A percentile compares a stretch with the other conserved stretches of the same genome.
Conservation (phyloP, 2,329 filamentous ascomycete species). For the Boeremia lycopersici region DNA sequence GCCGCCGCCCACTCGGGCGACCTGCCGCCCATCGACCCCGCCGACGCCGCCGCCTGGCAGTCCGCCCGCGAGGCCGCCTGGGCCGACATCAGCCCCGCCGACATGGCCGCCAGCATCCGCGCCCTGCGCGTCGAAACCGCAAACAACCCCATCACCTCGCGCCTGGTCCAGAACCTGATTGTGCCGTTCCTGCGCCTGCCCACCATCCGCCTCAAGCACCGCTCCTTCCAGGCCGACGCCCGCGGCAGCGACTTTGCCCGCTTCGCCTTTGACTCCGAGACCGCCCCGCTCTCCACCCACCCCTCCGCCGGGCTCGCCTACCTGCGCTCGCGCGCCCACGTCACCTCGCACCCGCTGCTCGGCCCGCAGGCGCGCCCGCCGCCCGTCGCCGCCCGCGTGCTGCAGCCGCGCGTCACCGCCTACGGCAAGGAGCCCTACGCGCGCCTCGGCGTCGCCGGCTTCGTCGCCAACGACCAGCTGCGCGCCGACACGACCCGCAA, state of each 20-base stretch:
- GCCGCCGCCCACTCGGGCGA: conserved; percentile 23
- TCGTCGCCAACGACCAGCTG: conserved; percentile 49
- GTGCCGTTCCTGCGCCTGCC: conserved; percentile 63
- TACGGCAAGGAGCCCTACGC: conserved; percentile 34
- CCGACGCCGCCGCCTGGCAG: conserved; percentile 30
- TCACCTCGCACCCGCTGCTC: conserved; percentile 65
- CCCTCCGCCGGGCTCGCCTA: conserved; percentile 70
- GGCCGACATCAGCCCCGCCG: conserved; percentile 30
- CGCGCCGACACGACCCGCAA: conserved; percentile 38
- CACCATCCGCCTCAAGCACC: conserved; percentile 43
- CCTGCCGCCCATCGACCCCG: conserved; percentile 28
- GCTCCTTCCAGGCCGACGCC: conserved; percentile 18
- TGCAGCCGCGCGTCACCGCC: conserved; percentile 48
- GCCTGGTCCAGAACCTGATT: conserved; percentile 58
- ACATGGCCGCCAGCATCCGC: conserved; percentile 40
- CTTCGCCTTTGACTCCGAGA: conserved; percentile 43
- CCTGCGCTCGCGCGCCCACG: conserved; percentile 59
- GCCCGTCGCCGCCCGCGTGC: conserved; percentile 63
- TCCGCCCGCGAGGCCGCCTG: conserved; percentile 32
- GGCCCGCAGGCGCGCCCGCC: conserved; percentile 61
- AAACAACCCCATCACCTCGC: conserved; percentile 52
- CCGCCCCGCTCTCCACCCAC: conserved; percentile 62
- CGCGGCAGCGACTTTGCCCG: conserved; percentile 39
- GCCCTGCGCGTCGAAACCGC: conserved; percentile 56
- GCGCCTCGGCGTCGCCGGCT: conserved; percentile 52